These are phyloP conservation scores for Trametes polyzona DNA, from an alignment of 1,284 basidiomycete genomes.

Conservation along the genomic window DNA sequence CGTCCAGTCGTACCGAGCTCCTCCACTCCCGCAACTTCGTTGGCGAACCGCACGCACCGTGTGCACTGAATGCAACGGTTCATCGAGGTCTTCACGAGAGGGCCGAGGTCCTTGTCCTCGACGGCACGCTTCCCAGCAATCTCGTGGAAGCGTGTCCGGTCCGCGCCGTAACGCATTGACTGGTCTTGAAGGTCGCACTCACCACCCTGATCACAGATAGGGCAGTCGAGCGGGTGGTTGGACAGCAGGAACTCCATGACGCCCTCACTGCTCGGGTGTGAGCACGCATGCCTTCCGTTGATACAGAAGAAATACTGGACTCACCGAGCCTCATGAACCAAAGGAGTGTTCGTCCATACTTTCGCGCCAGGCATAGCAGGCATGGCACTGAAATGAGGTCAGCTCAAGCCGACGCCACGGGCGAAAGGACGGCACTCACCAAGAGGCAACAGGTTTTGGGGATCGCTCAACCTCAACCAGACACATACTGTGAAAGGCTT, in stretches of 20 bases:
- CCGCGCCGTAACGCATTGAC: constrained; percentile 98
- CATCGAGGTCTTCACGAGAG: constrained; percentile 99
- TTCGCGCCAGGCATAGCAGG: constrained; percentile 97
- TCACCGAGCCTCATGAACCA: constrained; percentile 93
- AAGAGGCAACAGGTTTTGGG: constrained; percentile 90
- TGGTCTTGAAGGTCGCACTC: constrained; percentile 99
- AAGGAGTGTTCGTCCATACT: constrained; percentile 94
- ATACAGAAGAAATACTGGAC: constrained; percentile 26
- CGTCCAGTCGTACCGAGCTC: constrained; percentile 97
- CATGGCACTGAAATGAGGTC: constrained; percentile 72
- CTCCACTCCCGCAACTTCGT: constrained; percentile 98
- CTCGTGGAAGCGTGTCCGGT: constrained; percentile 98
- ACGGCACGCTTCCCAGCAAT: constrained; percentile 97
- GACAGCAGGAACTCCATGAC: constrained; percentile 99
- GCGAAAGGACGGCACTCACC: constrained; percentile 50
- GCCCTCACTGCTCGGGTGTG: constrained; percentile 68
- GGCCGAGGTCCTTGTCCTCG: constrained; percentile 98
- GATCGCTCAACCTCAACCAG: constrained; percentile 96
- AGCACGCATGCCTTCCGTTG: constrained; percentile 2
- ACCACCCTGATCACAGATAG: constrained; percentile 97
- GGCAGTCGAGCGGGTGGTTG: constrained; percentile 98
- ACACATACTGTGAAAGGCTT: constrained; percentile 74
- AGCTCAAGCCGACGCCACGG: not conserved
- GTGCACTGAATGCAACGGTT: constrained; percentile 99
- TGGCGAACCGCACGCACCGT: constrained; percentile 97